Evolutionary conservation across 371 early-diverging fungal species (phyloP), one percentile per base, ranked within the genome.

Genomic region (Parasitella parasitica): DNA sequence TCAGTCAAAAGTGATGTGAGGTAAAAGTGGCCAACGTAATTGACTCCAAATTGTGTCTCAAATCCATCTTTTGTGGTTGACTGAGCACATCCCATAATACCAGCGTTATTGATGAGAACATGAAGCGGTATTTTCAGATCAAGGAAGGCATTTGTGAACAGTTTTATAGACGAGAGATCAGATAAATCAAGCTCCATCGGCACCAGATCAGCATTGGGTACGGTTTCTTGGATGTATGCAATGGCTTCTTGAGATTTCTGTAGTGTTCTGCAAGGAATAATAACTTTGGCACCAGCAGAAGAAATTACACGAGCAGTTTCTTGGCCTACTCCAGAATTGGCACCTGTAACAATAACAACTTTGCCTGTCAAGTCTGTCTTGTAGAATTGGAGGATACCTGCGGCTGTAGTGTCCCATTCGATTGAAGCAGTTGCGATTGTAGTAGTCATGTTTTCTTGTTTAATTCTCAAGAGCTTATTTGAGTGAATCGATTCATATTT

Each of bases 21-120:
- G 13, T 78, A 78, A 61, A 86, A 86, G 46, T 87, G 89, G 20
- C 85, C 94, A 16, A 93, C 63, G 54, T 93, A 92, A 71, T 94
- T 92, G 8, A 66, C 63, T 7, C 57, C 76, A 34, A 71, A 66
- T 52, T 64, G 64, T 4, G 38, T 56, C 41, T 73, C 70, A n/a
- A 73, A 46, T 11, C 86, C 89, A 58, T 91, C 89, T 22, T 65
- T 69, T 4, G 89, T 86, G 16, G 70, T 54, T 0, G 66, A 70
- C 24, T 75, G 76, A 1, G 91, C 89, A 3, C 77, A 71, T 9
- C 70, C 76, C 90, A 90, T 89, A 39, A 89, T 74, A 2, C 89
- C 91, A 18, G 80, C 76, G 58, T 85, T 84, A 60, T 72, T 81
- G 37, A 90, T 63, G 9, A 89, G 55, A 22, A 89, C 56, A 52